Conservation (phyloP, 1,284 basidiomycete species). For the Austroboletus niveus region DNA sequence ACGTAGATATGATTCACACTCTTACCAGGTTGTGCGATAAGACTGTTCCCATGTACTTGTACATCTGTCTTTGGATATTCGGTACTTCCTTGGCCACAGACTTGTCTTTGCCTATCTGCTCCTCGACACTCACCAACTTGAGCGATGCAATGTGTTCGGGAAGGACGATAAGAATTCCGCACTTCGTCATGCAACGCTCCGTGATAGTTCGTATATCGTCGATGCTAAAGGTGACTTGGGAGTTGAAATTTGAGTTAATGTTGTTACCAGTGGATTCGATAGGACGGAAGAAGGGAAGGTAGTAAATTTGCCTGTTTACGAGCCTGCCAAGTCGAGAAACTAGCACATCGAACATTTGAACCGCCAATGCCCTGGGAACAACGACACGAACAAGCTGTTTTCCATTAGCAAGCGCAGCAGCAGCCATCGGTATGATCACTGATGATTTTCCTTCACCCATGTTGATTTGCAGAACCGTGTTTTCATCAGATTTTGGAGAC, state of each 20-base stretch:
- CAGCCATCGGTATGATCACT: slow-evolving; percentile 49
- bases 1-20: no score
- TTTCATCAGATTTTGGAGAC: slow-evolving; percentile 33
- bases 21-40: no score
- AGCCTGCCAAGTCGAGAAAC: slow-evolving; percentile 43
- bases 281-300: slow-evolving; percentile 45
- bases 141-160: slow-evolving; percentile 52
- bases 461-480: slow-evolving; percentile 47
- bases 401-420: slow-evolving; percentile 41
- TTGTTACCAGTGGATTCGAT: slow-evolving; percentile 10
- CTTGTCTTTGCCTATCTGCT: background rate
- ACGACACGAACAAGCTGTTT: slow-evolving; percentile 44
- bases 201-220: no score
- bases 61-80: no score
- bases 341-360: slow-evolving; percentile 50
- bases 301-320: slow-evolving; percentile 43
- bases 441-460: slow-evolving; percentile 61
- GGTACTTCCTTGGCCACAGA: no score
- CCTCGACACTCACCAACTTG: slow-evolving; percentile 14
- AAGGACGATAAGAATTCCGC: slow-evolving; percentile 46
- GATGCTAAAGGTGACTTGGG: slow-evolving; percentile 8
- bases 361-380: slow-evolving; percentile 42
- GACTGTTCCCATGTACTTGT: no score
- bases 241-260: slow-evolving; percentile 23
- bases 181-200: slow-evolving; percentile 31